These are phyloP conservation scores for Oropetium thomaeum DNA, from an alignment of 176 grass and related monocot species.

Conservation along the genomic window DNA sequence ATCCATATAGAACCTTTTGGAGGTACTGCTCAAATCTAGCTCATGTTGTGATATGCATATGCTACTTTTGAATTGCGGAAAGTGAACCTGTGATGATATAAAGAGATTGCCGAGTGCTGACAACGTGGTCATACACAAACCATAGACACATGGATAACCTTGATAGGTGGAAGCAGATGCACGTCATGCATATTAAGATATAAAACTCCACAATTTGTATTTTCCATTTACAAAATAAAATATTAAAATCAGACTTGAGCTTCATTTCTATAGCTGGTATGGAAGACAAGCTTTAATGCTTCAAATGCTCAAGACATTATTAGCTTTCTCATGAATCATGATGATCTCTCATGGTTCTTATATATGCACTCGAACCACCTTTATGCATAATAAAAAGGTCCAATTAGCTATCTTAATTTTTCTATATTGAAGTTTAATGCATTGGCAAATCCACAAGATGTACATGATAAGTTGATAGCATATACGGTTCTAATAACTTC, in stretches of 20 bases:
- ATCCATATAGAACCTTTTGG: constrained; percentile 30
- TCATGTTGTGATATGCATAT: constrained; percentile 18
- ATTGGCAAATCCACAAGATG: constrained; percentile 9
- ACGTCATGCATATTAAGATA: background rate
- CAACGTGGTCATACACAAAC: constrained; percentile 24
- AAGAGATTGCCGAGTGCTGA: constrained; percentile 13
- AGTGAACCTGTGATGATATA: constrained; percentile 27
- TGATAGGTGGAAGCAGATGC: constrained; percentile 31
- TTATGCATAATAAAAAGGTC: background rate
- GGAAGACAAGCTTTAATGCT: background rate
- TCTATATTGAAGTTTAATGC: background rate
- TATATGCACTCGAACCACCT: constrained; percentile 6
- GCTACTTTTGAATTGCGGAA: constrained; percentile 25
- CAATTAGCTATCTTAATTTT: background rate
- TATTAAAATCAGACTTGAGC: background rate
- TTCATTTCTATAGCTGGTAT: background rate
- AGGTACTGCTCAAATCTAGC: constrained; percentile 22
- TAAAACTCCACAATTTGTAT: background rate
- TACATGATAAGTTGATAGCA: background rate
- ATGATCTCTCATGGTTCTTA: background rate
- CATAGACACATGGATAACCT: constrained; percentile 30
- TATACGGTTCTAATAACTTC: background rate
- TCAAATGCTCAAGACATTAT: background rate
- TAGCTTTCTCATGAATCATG: background rate
- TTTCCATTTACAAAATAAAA: constrained; percentile 9